Evolutionary conservation across 331 rosid genomes (phyloP), one percentile per base, ranked within the genome.

Genomic region (Malus hybrid): DNA sequence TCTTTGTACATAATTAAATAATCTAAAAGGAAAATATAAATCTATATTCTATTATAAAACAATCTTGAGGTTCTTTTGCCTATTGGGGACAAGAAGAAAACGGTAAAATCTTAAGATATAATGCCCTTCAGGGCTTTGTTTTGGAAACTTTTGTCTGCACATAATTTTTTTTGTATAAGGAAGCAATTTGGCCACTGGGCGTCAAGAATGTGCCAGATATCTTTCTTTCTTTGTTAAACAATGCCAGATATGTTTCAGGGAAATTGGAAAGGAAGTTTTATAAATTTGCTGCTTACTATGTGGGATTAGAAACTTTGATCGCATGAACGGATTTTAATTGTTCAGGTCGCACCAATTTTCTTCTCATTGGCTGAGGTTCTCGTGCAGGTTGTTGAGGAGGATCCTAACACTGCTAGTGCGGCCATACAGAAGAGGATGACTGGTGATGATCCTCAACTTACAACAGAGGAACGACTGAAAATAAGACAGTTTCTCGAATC

Each of bases 401-500:
- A 81, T 39, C 70, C 80, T 24, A 13, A 74, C 63, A 54, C 80
- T 71, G 79, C 14, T 44, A 79, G 83, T 60, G 92, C 89, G n/a
- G 72, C 83, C 16, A 64, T 90, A 42, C 48, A 91, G 55, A 76
- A 72, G 86, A 90, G 88, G 81, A 62, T 92, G 82, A 83, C 64
- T 0, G 83, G 85, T 10, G 97, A 89, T 69, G 88, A 92, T 80
- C 93, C 91, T 29, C 67, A 80, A 71, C 93, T 95, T 59, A 86
- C 89, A 36, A 50, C 73, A 31, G 82, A 85, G n/a, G 97, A 95
- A 85, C 79, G 89, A 54, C 74, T 31, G 71, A 90, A 72, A 65
- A 88, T 90, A 81, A 85, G 77, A 69, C 86, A 80, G 80, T 89
- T 86, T 82, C 89, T 95, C 54, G 91, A 90, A 77, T 74, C 89